Conservation (phyloP, 2,329 filamentous ascomycete genomes). For the Aspergillus aculeatinus region DNA sequence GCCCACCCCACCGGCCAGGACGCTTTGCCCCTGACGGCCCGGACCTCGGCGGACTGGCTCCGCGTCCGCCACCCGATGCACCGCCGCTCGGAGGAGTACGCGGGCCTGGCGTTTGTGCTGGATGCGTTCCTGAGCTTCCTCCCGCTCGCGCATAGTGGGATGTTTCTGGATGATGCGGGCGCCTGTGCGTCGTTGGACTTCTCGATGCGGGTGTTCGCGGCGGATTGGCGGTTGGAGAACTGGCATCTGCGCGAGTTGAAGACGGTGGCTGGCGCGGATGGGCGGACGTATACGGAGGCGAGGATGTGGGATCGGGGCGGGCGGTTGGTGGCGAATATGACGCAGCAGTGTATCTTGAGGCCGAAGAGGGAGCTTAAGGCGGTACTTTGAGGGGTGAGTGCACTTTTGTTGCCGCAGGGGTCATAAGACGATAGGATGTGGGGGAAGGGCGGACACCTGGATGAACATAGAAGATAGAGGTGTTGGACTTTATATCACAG, state of each 20-base stretch:
- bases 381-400: no score
- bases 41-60: constrained; percentile 10
- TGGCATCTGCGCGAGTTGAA: constrained; percentile 41
- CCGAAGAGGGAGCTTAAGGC: neutral
- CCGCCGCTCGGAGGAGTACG: neutral
- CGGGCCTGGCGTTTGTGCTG: constrained; percentile 4
- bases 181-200: constrained; percentile 54
- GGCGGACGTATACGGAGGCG: constrained; percentile 48
- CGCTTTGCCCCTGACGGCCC: neutral
- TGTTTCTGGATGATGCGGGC: constrained; percentile 33
- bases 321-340: constrained; percentile 49
- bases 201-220: constrained; percentile 47
- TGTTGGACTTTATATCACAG: no score
- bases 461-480: no score
- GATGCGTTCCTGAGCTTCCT: constrained; percentile 12
- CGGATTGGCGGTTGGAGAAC: constrained; percentile 37
- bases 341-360: constrained; percentile 43
- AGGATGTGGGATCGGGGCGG: constrained; percentile 49
- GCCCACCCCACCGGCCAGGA: neutral
- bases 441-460: no score
- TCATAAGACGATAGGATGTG: no score
- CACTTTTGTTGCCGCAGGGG: no score
- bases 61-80: constrained; percentile 1
- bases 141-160: constrained; percentile 29
- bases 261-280: constrained; percentile 35